Evolutionary conservation across 371 early-diverging fungal genomes (phyloP).

Genomic region (Mortierella sp.): DNA sequence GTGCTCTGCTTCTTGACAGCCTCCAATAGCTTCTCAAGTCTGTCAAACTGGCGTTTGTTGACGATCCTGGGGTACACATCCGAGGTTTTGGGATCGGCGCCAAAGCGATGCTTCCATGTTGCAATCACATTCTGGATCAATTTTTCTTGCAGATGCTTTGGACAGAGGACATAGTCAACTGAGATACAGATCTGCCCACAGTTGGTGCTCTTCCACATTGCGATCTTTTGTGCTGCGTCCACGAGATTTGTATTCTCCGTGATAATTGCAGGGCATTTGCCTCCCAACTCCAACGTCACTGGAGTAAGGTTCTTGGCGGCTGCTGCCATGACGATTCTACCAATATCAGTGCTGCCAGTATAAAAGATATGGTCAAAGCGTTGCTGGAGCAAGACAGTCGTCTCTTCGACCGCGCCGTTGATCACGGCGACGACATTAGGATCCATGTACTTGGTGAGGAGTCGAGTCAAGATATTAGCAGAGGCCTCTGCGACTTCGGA

Average conservation of each 20-base stretch:
- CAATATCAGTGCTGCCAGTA: slow-evolving; percentile 87
- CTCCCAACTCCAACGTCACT: slow-evolving; percentile 89
- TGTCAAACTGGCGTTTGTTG: slow-evolving; percentile 70
- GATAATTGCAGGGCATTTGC: slow-evolving; percentile 87
- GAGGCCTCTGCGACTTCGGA: slow-evolving; percentile 79
- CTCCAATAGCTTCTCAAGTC: slow-evolving; percentile 69
- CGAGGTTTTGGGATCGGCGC: slow-evolving; percentile 60
- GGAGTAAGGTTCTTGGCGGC: slow-evolving; percentile 83
- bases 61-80: slow-evolving; percentile 76
- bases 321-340: slow-evolving; percentile 80
- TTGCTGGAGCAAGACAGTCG: slow-evolving; percentile 78
- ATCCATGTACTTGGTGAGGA: slow-evolving; percentile 75
- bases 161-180: slow-evolving; percentile 84
- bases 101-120: slow-evolving; percentile 63
- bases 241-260: slow-evolving; percentile 69
- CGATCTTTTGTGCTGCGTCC: slow-evolving; percentile 77
- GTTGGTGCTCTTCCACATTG: slow-evolving; percentile 74
- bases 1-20: slow-evolving; percentile 55
- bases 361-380: slow-evolving; percentile 90
- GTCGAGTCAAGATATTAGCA: slow-evolving; percentile 58
- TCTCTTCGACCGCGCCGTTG: slow-evolving; percentile 84
- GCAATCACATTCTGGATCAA: slow-evolving; percentile 63
- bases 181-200: slow-evolving; percentile 88
- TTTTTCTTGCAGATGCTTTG: slow-evolving; percentile 59
- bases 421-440: slow-evolving; percentile 67